phyloP scores from a whole-genome alignment of 768 basidiomycete genomes.

The Rhizopogon vulgaris region DNA sequence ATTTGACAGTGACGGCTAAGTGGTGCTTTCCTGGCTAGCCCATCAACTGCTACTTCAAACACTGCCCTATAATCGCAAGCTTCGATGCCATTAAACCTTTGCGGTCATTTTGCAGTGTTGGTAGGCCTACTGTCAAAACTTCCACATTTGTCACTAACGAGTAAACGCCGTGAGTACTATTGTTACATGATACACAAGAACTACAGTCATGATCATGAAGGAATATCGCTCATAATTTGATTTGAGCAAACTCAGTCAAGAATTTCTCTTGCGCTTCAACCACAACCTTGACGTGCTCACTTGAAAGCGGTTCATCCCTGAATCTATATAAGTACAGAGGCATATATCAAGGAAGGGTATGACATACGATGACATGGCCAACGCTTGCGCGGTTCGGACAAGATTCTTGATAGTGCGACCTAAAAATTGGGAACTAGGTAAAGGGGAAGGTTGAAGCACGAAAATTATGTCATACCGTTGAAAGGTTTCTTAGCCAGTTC shows the following conservation, averaged over 20 bases:
- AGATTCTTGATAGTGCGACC: slow-evolving; percentile 27
- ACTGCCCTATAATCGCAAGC: too few relatives aligned
- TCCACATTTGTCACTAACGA: neutral
- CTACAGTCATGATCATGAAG: neutral
- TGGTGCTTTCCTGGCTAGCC: too few relatives aligned
- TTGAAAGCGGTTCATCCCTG: slow-evolving; percentile 10
- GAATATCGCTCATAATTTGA: neutral
- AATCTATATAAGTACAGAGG: neutral
- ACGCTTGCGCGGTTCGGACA: slow-evolving; percentile 26
- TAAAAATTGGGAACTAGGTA: neutral
- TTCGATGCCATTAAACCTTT: too few relatives aligned
- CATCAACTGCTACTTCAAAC: too few relatives aligned
- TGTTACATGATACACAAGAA: neutral
- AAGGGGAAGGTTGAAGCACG: neutral
- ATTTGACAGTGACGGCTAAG: too few relatives aligned
- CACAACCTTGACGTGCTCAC: slow-evolving; percentile 18
- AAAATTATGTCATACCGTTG: slow-evolving; percentile 14
- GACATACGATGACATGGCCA: slow-evolving; percentile 19
- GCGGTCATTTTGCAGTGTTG: too few relatives aligned
- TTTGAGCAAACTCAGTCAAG: slow-evolving; percentile 13
- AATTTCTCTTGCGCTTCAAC: slow-evolving; percentile 23
- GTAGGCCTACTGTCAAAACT: too few relatives aligned
- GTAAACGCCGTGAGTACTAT: neutral
- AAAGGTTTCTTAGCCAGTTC: slow-evolving; percentile 19
- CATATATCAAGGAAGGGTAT: neutral